phyloP scores from a whole-genome alignment of 106 monocot species.

The Acanthochlamys bracteata region DNA sequence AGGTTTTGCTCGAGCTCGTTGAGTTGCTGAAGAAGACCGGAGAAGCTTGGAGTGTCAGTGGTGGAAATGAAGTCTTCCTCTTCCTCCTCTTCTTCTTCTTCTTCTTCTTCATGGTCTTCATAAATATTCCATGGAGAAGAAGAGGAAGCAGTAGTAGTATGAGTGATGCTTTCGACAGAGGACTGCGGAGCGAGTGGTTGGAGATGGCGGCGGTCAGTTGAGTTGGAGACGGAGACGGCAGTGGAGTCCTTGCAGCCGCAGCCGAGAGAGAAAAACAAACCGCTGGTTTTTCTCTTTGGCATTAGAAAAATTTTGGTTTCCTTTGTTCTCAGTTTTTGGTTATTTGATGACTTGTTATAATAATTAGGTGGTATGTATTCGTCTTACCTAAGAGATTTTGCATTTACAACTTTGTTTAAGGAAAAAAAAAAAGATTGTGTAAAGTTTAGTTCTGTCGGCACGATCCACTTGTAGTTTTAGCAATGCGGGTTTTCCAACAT shows the following conservation, averaged over 20 bases:
- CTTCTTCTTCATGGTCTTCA: background rate
- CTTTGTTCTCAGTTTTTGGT: background rate
- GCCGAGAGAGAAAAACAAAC: constrained; percentile 16
- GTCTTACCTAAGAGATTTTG: too few species aligned
- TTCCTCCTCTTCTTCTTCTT: background rate
- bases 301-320: background rate
- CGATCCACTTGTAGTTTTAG: too few species aligned
- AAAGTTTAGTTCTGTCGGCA: too few species aligned
- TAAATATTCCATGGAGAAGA: constrained; percentile 4
- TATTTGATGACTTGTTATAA: too few species aligned
- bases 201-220: constrained; percentile 10
- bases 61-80: background rate
- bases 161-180: constrained; percentile 11
- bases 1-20: constrained; percentile 37
- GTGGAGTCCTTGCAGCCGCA: constrained; percentile 48
- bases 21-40: constrained; percentile 51
- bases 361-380: too few species aligned
- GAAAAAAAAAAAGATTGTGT: too few species aligned
- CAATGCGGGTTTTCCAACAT: too few species aligned
- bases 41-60: constrained; percentile 22
- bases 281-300: background rate
- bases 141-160: constrained; percentile 15
- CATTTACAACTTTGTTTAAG: too few species aligned
- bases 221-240: constrained; percentile 28
- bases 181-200: background rate